Base-by-base conservation (phyloP, 179 eudicot species). In the Kewa caespitosa region DNA sequence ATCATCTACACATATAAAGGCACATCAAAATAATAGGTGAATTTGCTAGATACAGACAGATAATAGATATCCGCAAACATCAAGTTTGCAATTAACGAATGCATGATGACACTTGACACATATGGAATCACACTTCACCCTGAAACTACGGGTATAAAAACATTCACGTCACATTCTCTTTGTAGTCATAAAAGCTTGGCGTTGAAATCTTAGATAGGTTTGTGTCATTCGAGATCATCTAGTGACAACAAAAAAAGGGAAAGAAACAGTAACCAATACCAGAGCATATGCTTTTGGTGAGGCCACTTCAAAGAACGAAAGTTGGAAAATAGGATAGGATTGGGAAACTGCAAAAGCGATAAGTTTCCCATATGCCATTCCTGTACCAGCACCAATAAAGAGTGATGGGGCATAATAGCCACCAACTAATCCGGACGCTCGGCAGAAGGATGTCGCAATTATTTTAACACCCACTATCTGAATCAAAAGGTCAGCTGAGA, bases 201-300 rank as follows among this genome's bases (percentile, higher is more conserved):
- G 54, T 48, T 43, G 14, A 23, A 67, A 41, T n/a, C 11, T 42
- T 50, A 30, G 46, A 34, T 22, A 57, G 23, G 27, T 4, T 70
- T 14, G 4, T 60, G 27, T 14, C 17, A 39, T 38, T 38, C 36
- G 13, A 37, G 15, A n/a, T 60, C 55, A 39, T 54, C 60, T 27
- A 57, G 52, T 67, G 31, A 50, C 63, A 15, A 57, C 38, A 54
- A 8, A 60, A 11, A n/a, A 8, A 28, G 9, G 30, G 64, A 28
- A 23, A 63, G 57, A 70, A 18, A 64, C 30, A 67, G 76, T 54
- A 50, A 46, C 33, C 59, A 39, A 17, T 92, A 95, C 99, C 98
- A 93, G 93, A 83, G 91, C 99, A 90, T 95, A 93, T 63, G 99
- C 97, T 89, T 93, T 97, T 50, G 99, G 97, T 72, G 97, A 88